Evolutionary conservation across 805 yeast species (phyloP), one percentile per base, ranked within the genome.

Genomic region (Starmerella cellae): DNA sequence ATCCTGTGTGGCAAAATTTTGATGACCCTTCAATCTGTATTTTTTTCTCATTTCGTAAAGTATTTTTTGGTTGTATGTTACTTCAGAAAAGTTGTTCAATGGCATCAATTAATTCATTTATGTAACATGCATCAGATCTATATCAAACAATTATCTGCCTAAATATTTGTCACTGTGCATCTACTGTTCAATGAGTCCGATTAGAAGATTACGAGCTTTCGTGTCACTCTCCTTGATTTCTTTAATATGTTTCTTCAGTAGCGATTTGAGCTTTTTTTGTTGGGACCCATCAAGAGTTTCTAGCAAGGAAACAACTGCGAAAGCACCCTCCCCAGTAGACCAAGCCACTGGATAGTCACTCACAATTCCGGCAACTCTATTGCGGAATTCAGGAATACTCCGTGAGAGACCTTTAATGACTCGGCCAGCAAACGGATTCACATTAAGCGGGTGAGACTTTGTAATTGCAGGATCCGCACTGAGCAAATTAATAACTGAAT

Each of bases 271-370:
- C 24, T 62, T 58, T 45, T 70, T 64, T 2, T 20, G 37, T n/a
- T 36, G 34, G 33, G 65, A 63, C 35, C 64, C 65, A 3, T 65
- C 67, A 54, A 80, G 66, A 23, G 71, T 70, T 62, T 88, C 96
- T 52, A 68, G 71, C n/a, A 84, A 62, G 1, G 94, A 74, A 38
- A 83, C 87, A 41, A 87, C 67, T 16, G 83, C 82, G 57, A 88
- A 88, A 16, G 94, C 75, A 32, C 91, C 82, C 34, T 69, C 69
- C 34, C 74, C 71, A 31, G 70, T 73, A 35, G 79, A 71, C 96
- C 96, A 88, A 44, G 64, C 67, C 29, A 62, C 63, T 29, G 82
- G 62, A 41, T 72, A 68, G 26, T 67, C 68, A 47, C 70, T 68
- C 16, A 79, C 71, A 28, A 77, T 73, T 38, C 70, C 71, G 14